phyloP scores from a whole-genome alignment of 2,329 filamentous ascomycete species.

The Apiospora malaysiana region DNA sequence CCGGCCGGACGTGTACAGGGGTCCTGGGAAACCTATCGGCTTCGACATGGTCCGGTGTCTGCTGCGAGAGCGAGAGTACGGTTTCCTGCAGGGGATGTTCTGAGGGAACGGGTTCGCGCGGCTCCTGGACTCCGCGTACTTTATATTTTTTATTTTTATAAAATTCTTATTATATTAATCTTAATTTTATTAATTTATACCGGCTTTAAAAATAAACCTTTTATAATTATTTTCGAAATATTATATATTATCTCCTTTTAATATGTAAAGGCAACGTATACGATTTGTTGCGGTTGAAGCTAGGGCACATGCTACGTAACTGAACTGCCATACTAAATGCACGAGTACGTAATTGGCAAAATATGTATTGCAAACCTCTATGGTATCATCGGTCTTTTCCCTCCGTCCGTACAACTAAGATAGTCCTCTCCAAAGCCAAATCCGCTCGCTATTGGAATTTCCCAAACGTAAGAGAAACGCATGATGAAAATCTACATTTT shows the following conservation, averaged over 20 bases:
- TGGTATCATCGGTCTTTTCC: constrained; percentile 16
- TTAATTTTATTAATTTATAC: no score
- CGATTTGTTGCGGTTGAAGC: no score
- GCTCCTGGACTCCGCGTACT: not conserved
- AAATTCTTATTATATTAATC: no score
- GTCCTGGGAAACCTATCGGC: not conserved
- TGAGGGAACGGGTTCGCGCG: not conserved
- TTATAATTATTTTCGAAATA: no score
- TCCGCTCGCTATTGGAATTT: not conserved
- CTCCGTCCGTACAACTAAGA: not conserved
- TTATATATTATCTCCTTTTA: no score
- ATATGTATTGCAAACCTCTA: constrained; percentile 17
- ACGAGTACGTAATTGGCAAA: not conserved
- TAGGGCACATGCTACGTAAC: no score
- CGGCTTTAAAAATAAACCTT: no score
- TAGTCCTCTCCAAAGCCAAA: not conserved
- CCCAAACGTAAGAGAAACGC: not conserved
- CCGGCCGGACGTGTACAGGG: not conserved
- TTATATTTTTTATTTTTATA: no score
- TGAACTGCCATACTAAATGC: no score
- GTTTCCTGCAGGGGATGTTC: not conserved
- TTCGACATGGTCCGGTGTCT: not conserved
- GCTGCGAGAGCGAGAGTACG: not conserved
- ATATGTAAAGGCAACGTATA: no score
- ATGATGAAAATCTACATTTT: not conserved